Percentiles rank a stretch among this genome's conserved stretches.
Evolutionary conservation across 768 basidiomycete genomes (phyloP).

Genomic region (Lactarius sanguifluus): DNA sequence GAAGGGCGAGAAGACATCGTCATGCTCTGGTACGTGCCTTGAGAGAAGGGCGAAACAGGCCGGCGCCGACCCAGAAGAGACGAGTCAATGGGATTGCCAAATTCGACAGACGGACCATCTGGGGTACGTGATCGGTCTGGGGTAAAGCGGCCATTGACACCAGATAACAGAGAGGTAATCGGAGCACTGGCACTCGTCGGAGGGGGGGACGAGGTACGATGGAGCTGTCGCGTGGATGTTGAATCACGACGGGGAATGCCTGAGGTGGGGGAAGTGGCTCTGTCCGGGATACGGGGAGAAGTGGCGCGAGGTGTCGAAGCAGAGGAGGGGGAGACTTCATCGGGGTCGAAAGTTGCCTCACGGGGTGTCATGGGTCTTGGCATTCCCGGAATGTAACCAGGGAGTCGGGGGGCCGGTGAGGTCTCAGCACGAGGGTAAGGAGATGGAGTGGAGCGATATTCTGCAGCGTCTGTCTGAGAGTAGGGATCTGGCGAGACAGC

Average conservation of each 20-base stretch:
- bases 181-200: constrained; percentile 38
- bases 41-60: constrained; percentile 72
- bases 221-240: constrained; percentile 43
- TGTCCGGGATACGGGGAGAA: constrained; percentile 50
- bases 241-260: constrained; percentile 55
- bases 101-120: constrained; percentile 29
- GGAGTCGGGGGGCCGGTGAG: constrained; percentile 56
- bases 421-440: constrained; percentile 52
- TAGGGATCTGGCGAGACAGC: constrained; percentile 69
- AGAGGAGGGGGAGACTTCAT: constrained; percentile 71
- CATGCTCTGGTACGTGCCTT: constrained; percentile 59
- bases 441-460: constrained; percentile 58
- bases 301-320: constrained; percentile 75
- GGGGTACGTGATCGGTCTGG: constrained; percentile 44
- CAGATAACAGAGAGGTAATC: constrained; percentile 45
- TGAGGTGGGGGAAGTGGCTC: constrained; percentile 40
- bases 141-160: constrained; percentile 62
- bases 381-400: constrained; percentile 90
- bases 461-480: constrained; percentile 45
- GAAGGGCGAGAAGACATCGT: constrained; percentile 49
- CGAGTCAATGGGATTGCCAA: constrained; percentile 39
- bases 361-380: constrained; percentile 89
- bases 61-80: constrained; percentile 57
- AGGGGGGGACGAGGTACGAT: constrained; percentile 50
- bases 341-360: constrained; percentile 59